Percentiles rank a stretch among this genome's conserved stretches.
phyloP scores from a whole-genome alignment of 768 basidiomycete species.

The Mycena venus region DNA sequence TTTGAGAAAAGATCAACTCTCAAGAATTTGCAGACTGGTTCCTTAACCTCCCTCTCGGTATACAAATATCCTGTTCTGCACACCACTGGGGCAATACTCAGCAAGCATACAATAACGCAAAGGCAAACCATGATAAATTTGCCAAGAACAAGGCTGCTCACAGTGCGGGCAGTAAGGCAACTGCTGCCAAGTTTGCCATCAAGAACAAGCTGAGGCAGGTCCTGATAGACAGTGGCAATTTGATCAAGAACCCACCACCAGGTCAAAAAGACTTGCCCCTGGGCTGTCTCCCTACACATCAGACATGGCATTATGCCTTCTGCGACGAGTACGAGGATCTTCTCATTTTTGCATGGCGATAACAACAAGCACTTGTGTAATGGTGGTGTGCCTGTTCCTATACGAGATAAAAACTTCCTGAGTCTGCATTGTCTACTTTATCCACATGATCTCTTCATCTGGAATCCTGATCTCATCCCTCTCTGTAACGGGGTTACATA shows the following conservation, averaged over 20 bases:
- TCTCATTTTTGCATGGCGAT: background rate
- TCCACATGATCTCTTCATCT: background rate
- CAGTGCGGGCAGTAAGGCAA: background rate
- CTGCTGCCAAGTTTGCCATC: background rate
- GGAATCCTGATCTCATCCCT: background rate
- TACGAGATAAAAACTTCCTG: background rate
- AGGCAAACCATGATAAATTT: background rate
- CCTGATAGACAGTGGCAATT: background rate
- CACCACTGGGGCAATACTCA: background rate
- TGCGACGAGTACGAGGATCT: background rate
- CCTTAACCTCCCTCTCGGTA: background rate
- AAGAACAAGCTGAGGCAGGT: background rate
- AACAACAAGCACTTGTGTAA: background rate
- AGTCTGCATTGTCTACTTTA: background rate
- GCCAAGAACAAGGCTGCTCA: background rate
- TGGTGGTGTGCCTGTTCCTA: background rate
- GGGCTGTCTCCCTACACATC: background rate
- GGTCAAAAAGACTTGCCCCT: background rate
- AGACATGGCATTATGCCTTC: background rate
- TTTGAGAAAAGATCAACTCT: background rate
- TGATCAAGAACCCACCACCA: background rate
- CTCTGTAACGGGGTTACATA: too few relatives aligned
- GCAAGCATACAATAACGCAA: background rate
- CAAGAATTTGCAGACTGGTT: background rate
- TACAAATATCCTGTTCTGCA: background rate